Base-by-base conservation (phyloP, 176 grass and related monocot genomes). In the Oryza glumipatula region DNA sequence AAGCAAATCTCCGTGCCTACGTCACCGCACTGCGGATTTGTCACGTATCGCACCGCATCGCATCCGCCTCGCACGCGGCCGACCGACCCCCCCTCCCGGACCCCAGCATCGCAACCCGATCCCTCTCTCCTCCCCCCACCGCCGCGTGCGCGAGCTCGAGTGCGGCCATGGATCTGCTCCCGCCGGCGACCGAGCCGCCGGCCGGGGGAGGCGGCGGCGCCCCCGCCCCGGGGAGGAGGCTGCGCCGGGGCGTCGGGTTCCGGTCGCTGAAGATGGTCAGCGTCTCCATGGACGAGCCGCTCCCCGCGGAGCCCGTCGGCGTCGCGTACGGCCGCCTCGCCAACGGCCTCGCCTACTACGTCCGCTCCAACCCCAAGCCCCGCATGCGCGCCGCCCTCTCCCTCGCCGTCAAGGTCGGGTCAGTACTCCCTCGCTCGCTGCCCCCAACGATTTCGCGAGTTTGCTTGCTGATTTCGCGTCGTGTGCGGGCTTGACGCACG, bases 391-490 rank as follows among this genome's bases (percentile, higher is more conserved):
- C 96, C 24, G 96, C 94, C 41, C 96, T 99, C 60, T 92, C 96
- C 58, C 96, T 99, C 56, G 96, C 94, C 90, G 96, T 96, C 88
- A 99, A 96, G 91, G 91, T 95, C 93, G 96, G 96, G 93, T 99
- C 65, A 96, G 96, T 72, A 49, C 80, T 72, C 58, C 23, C 58
- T 41, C 39, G 39, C 39, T 41, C 5, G 49, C 49, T 14, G 8
- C 43, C 19, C 48, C 67, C 71, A 30, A 38, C 70, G 73, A 10
- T 84, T 52, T 22, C 11, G 44, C 56, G 43, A 49, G 33, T 19
- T 70, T 38, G 30, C 13, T 82, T 38, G 65, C 19, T 87, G 67
- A 74, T 51, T 63, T 63, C 48, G 46, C 63, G 58, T 63, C 58
- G n/a, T 63, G 17, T 58, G 52, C 21, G 52, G 52, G 52, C 52